phyloP scores from a whole-genome alignment of 2,329 filamentous ascomycete genomes.

The Thielaviopsis euricoi region DNA sequence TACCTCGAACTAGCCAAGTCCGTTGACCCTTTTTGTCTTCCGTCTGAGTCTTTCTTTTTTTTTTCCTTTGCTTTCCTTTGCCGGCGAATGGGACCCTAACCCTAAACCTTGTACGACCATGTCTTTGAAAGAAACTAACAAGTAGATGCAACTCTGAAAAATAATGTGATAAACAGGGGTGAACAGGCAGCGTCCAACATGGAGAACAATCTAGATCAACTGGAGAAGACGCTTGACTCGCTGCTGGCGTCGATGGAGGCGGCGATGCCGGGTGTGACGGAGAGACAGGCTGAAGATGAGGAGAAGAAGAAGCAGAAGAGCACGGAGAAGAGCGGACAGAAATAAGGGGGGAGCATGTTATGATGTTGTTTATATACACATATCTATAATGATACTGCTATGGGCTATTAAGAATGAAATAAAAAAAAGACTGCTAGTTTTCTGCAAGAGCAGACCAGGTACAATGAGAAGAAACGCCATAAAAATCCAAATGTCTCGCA shows the following conservation, averaged over 20 bases:
- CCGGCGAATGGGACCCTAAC: not conserved
- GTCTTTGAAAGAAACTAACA: not conserved
- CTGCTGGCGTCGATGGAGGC: conserved; percentile 33
- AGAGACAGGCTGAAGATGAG: not conserved
- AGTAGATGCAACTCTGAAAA: not conserved
- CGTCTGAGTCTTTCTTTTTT: no score
- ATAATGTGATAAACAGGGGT: no score
- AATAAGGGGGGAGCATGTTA: not conserved
- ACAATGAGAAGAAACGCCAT: no score
- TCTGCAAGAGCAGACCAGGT: no score
- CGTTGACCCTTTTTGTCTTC: not conserved
- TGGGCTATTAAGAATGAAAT: no score
- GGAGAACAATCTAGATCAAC: conserved; percentile 32
- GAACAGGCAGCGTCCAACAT: conserved; percentile 37
- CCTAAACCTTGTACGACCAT: not conserved
- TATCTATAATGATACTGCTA: not conserved
- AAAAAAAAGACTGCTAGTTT: no score
- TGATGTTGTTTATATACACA: not conserved
- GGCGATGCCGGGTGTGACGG: conserved; percentile 4
- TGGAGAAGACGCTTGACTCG: conserved; percentile 39
- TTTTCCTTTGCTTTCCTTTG: no score
- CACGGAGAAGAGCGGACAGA: not conserved
- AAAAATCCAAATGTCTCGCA: no score
- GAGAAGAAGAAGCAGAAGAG: conserved; percentile 8
- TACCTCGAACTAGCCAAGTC: not conserved